Base-by-base conservation (phyloP, 1,284 basidiomycete species). In the Naganishia sp. region DNA sequence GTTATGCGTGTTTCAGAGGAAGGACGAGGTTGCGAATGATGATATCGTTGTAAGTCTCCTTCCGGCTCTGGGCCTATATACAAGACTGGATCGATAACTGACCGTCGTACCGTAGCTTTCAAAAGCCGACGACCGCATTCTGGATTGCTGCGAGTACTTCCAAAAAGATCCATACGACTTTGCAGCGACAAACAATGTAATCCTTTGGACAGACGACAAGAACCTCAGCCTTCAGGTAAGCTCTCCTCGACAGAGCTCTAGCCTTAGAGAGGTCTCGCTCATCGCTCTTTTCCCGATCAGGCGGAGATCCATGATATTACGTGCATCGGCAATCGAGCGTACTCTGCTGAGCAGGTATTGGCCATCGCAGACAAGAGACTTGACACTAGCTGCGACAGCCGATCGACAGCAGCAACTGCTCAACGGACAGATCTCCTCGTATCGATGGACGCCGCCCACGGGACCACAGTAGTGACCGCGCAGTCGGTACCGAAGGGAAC, bases 61-160 rank as follows among this genome's bases (percentile, higher is more conserved):
- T 53, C 11, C 46, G 11, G 1, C 36, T 39, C 36, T 39, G 10
- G 9, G 36, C 13, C 36, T 13, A 39, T 9, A 39, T 9, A 3
- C 13, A 9, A 9, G 6, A 39, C 36, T 10, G 36, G 4, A 39
- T 10, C 13, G 36, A 5, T 39, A 9, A 5, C 36, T 39, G 13
- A 39, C 13, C 2, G 11, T 5, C 3, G 13, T 1, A 11, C 46
- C 6, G 18, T 50, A 66, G 64, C 49, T 68, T 21, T 46, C 28
- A 3, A 75, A 75, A 64, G 63, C 63, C 13, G 74, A 75, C 56
- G 73, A 74, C 48, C 66, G 67, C 36, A 71, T 75, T 10, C 53
- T 75, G n/a, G 73, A 75, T 49, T 75, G 74, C 48, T 73, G 72
- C 46, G 49, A 70, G 21, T 72, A 54, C 63, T 75, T 71, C 56